These are phyloP conservation scores for Canavalia gladiata DNA, from an alignment of 306 rosid species.

Conservation along the genomic window DNA sequence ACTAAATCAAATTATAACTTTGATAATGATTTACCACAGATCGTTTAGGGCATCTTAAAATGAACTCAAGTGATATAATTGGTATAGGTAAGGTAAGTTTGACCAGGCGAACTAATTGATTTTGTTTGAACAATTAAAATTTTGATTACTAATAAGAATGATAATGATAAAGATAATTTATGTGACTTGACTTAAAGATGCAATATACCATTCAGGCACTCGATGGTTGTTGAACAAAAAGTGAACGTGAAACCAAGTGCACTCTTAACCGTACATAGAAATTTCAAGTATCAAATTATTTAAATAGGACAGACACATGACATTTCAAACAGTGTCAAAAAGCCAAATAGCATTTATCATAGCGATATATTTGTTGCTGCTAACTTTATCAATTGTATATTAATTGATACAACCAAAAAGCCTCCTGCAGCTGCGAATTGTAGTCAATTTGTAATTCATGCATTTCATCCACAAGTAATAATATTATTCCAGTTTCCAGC, in stretches of 20 bases:
- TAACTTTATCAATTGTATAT: constrained; percentile 16
- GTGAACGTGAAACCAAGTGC: constrained; percentile 3
- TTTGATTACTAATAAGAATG: constrained; percentile 17
- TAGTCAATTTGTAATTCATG: background rate
- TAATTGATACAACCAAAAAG: background rate
- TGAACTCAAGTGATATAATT: background rate
- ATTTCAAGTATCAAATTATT: constrained; percentile 19
- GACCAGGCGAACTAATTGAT: constrained; percentile 1
- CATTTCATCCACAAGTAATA: background rate
- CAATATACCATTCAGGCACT: background rate
- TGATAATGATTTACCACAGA: background rate
- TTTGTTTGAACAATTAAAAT: constrained; percentile 8
- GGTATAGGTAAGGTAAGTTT: background rate
- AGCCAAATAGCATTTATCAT: constrained; percentile 4
- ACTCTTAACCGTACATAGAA: background rate
- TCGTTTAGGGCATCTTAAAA: background rate
- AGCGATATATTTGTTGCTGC: constrained; percentile 8
- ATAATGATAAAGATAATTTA: background rate
- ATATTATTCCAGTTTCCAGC: background rate
- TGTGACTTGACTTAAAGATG: background rate
- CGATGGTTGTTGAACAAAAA: background rate
- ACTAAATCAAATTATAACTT: background rate
- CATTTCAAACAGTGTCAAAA: background rate
- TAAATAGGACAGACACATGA: constrained; percentile 16
- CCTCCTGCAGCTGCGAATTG: background rate